Evolutionary conservation across 2,329 filamentous ascomycete species (phyloP), one percentile per base, ranked within the genome.

Genomic region (Colletotrichum theobromicola): DNA sequence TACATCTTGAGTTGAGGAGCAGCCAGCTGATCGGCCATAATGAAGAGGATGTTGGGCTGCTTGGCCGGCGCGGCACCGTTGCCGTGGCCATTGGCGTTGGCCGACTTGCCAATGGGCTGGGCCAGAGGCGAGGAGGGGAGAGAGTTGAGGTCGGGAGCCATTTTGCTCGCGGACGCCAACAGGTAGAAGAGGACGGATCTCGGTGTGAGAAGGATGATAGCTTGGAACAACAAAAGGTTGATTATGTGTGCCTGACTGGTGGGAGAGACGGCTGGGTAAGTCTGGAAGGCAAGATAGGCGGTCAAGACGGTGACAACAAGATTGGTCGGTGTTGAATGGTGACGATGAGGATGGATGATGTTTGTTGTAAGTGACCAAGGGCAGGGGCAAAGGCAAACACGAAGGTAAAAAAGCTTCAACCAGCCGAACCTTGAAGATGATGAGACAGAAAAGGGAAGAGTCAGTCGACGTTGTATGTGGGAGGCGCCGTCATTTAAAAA

Each of bases 21-120:
- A 21, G 96, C 94, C 83, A 98, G 92, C 87, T 98, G 96, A 85
- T 98, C 96, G 69, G 96, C 96, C 95, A 98, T 98, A 86, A 98
- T 97, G 88, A 97, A 98, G 60, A 87, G 80, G 57, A 87, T 87
- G 77, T 87, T 87, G 76, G 85, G 85, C 77, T 81, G 81, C 70
- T 83, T 80, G 30, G 79, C 77, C 50, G 79, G 77, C 34, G 76
- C 72, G 16, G 77, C 67, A n/a, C 67, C 74, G 28, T 72, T 62
- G 50, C 42, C 74, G 28, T 72, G 60, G 50, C 42, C 71, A 57
- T 72, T 63, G 68, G 79, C 79, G 67, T 80, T 79, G 62, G 76
- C 65, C 13, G 67, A 18, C 67, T 60, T 73, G 60, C 57, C 64
- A 16, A 61, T 60, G 7, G 76, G 61, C 66, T 78, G 77, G 62